These are phyloP conservation scores for Suillus bovinus DNA, from an alignment of 768 basidiomycete species.

Conservation along the genomic window DNA sequence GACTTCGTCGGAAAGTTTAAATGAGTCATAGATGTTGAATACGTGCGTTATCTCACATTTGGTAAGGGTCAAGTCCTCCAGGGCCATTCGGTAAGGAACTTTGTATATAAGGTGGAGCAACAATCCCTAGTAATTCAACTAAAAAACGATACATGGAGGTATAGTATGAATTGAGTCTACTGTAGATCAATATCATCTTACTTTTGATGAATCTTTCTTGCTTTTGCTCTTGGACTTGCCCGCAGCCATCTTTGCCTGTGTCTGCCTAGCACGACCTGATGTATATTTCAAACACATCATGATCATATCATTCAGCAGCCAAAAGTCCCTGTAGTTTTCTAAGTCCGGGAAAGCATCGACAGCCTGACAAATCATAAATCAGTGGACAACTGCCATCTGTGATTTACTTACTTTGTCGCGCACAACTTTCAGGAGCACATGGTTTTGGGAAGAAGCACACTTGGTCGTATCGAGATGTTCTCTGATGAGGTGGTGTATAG, in stretches of 20 bases:
- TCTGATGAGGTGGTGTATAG: slow-evolving; percentile 1
- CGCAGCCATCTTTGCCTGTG: not conserved
- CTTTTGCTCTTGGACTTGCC: too few relatives aligned
- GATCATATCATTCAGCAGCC: slow-evolving; percentile 13
- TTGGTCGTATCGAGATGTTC: slow-evolving; percentile 8
- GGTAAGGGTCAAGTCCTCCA: too few relatives aligned
- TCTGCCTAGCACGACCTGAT: not conserved
- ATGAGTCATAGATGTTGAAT: too few relatives aligned
- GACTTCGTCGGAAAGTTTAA: not conserved
- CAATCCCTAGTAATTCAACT: not conserved
- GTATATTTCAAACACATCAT: slow-evolving; percentile 19
- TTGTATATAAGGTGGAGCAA: too few relatives aligned
- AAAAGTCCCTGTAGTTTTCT: slow-evolving; percentile 10
- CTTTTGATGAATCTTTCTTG: not conserved
- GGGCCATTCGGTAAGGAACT: too few relatives aligned
- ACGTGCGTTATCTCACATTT: too few relatives aligned
- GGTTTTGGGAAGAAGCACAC: slow-evolving; percentile 13
- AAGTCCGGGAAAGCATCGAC: slow-evolving; percentile 8
- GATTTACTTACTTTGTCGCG: not conserved
- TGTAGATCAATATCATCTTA: not conserved
- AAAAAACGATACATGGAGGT: not conserved
- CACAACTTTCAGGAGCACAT: not conserved
- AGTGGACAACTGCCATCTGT: not conserved
- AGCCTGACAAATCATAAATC: not conserved
- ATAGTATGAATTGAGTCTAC: not conserved